phyloP scores from a whole-genome alignment of 1,284 basidiomycete species.

The Tilletia indica region DNA sequence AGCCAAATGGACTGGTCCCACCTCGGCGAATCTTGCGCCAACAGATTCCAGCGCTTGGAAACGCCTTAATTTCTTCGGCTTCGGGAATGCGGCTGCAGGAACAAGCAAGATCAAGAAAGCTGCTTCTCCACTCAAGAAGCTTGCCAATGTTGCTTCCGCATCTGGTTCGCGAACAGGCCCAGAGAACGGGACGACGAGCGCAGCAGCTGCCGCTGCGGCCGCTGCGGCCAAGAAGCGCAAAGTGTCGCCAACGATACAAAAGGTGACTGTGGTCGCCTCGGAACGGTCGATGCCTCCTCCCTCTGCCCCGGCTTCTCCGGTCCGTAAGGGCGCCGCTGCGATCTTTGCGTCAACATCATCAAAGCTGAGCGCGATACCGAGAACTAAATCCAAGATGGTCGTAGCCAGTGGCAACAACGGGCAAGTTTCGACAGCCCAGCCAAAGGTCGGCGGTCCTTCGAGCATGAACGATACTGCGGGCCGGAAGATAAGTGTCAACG shows the following conservation, averaged over 20 bases:
- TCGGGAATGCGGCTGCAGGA: neutral
- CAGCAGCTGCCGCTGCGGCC: neutral
- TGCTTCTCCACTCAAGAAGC: conserved; percentile 5
- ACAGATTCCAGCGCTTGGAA: neutral
- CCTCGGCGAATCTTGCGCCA: neutral
- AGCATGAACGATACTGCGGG: no score
- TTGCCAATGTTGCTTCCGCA: neutral
- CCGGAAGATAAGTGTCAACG: neutral
- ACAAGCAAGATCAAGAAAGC: conserved; percentile 9
- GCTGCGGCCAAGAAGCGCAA: conserved; percentile 10
- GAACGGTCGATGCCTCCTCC: neutral
- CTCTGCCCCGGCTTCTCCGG: neutral
- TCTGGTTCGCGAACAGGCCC: neutral
- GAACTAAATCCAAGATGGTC: no score
- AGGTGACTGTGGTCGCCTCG: neutral
- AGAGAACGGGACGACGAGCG: neutral
- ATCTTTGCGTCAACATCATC: no score
- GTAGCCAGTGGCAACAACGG: no score
- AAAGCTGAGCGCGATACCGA: no score
- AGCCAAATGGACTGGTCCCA: neutral
- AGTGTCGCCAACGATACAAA: neutral
- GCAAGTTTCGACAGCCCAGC: no score
- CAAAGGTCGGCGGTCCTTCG: no score
- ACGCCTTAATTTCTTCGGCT: neutral
- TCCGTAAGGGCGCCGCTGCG: neutral